A percentile compares a stretch with the other conserved stretches of the same genome.
phyloP scores from a whole-genome alignment of 2,329 filamentous ascomycete species.

The Paecilomyces dactylethromorphus region DNA sequence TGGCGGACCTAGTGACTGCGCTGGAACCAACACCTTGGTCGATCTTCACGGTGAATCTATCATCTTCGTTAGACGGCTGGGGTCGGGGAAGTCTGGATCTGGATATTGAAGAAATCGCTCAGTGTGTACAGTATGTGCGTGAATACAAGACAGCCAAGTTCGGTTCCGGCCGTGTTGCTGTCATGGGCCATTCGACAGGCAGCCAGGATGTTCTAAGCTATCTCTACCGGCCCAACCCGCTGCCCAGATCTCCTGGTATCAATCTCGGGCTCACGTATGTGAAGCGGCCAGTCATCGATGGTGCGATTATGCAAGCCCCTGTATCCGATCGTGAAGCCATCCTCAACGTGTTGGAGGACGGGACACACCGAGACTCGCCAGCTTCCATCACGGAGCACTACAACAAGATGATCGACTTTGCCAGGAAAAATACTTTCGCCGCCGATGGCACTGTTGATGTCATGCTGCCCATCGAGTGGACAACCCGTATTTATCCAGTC shows the following conservation, averaged over 20 bases:
- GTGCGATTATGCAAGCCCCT: constrained; percentile 65
- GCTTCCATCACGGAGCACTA: constrained; percentile 39
- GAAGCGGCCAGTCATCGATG: constrained; percentile 51
- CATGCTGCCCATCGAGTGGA: constrained; percentile 14
- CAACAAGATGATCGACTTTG: constrained; percentile 30
- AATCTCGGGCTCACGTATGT: constrained; percentile 19
- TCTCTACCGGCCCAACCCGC: constrained; percentile 28
- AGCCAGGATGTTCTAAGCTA: constrained; percentile 58
- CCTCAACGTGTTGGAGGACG: constrained; percentile 30
- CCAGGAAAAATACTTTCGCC: neutral
- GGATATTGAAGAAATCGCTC: constrained; percentile 4
- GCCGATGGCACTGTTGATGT: neutral
- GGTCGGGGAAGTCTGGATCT: constrained; percentile 2
- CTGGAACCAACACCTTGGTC: constrained; percentile 33
- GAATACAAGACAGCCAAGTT: constrained; percentile 5
- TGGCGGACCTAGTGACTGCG: constrained; percentile 34
- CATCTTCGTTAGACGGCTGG: constrained; percentile 21
- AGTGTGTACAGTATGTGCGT: constrained; percentile 4
- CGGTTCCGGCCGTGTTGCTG: constrained; percentile 43
- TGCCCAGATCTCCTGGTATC: constrained; percentile 7
- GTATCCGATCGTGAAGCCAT: constrained; percentile 66
- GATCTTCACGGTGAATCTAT: constrained; percentile 36
- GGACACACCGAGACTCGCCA: constrained; percentile 5
- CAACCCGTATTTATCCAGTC: constrained; percentile 18
- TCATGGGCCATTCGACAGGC: constrained; percentile 57